Evolutionary conservation across 805 yeast species (phyloP).

Genomic region (Metschnikowia drakensbergensis): DNA sequence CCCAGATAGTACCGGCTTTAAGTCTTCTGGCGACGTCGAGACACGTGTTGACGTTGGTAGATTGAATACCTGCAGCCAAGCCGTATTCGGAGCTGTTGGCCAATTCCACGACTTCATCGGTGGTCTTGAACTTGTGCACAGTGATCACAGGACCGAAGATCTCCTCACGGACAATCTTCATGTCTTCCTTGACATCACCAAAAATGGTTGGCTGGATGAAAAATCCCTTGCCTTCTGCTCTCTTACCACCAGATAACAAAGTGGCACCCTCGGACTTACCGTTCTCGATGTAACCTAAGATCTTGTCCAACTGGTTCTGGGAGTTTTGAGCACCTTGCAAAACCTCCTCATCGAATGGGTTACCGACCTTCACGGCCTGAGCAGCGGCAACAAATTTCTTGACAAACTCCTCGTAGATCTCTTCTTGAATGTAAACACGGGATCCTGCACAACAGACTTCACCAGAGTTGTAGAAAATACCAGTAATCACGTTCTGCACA

Average conservation of each 20-base stretch:
- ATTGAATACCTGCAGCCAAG: slow-evolving; percentile 87
- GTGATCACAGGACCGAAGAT: slow-evolving; percentile 94
- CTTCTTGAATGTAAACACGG: slow-evolving; percentile 83
- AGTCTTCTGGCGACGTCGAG: slow-evolving; percentile 69
- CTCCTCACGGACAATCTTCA: slow-evolving; percentile 81
- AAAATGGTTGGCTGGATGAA: slow-evolving; percentile 80
- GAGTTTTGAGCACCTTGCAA: slow-evolving; percentile 95
- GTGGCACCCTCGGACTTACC: slow-evolving; percentile 86
- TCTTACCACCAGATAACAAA: slow-evolving; percentile 73
- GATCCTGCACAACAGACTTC: slow-evolving; percentile 96
- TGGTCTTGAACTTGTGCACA: slow-evolving; percentile 72
- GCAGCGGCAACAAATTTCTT: slow-evolving; percentile 58
- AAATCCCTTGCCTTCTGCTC: slow-evolving; percentile 51
- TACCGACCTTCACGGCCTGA: slow-evolving; percentile 59
- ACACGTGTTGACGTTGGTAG: slow-evolving; percentile 70
- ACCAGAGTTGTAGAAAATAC: slow-evolving; percentile 92
- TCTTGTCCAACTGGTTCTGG: slow-evolving; percentile 70
- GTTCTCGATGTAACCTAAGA: slow-evolving; percentile 67
- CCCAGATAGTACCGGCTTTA: slow-evolving; percentile 88
- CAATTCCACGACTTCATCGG: slow-evolving; percentile 71
- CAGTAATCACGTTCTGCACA: slow-evolving; percentile 68
- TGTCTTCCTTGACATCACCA: slow-evolving; percentile 70
- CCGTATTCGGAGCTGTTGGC: slow-evolving; percentile 87
- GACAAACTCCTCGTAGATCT: slow-evolving; percentile 73
- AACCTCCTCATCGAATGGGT: slow-evolving; percentile 73